Evolutionary conservation across 495 filamentous ascomycete genomes (phyloP).

Genomic region (Podospora pseudoanserina): DNA sequence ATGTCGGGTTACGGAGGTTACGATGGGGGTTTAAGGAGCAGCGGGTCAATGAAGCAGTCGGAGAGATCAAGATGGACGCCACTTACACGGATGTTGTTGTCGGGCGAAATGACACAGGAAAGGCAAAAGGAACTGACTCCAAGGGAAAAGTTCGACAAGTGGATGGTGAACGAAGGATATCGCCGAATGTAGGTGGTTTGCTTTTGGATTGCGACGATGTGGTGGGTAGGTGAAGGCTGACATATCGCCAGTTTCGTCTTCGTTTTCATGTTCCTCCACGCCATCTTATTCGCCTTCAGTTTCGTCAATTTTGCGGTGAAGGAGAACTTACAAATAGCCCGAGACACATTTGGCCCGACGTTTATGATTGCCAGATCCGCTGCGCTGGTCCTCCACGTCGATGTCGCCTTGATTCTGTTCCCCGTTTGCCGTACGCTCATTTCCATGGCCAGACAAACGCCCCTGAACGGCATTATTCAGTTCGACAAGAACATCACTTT

Average conservation of each 20-base stretch:
- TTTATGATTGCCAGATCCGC: slow-evolving; percentile 69
- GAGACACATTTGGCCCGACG: slow-evolving; percentile 63
- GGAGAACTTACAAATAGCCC: slow-evolving; percentile 60
- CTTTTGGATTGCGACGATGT: background rate
- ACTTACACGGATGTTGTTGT: slow-evolving; percentile 63
- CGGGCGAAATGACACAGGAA: slow-evolving; percentile 65
- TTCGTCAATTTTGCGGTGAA: slow-evolving; percentile 74
- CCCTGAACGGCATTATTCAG: slow-evolving; percentile 72
- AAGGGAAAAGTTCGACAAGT: slow-evolving; percentile 51
- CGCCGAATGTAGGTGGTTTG: slow-evolving; percentile 56
- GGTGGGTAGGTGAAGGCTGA: slow-evolving; percentile 19
- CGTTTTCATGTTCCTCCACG: slow-evolving; percentile 63
- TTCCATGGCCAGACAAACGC: slow-evolving; percentile 68
- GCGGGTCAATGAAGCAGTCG: slow-evolving; percentile 41
- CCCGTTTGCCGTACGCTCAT: slow-evolving; percentile 77
- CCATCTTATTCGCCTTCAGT: slow-evolving; percentile 66
- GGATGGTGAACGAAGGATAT: slow-evolving; percentile 79
- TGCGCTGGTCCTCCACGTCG: slow-evolving; percentile 69
- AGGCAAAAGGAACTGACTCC: slow-evolving; percentile 56
- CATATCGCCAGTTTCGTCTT: slow-evolving; percentile 58
- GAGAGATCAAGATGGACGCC: slow-evolving; percentile 68
- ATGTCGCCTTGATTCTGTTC: slow-evolving; percentile 70
- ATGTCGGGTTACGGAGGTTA: slow-evolving; percentile 45
- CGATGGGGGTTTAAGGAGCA: slow-evolving; percentile 27
- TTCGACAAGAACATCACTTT: slow-evolving; percentile 82